Evolutionary conservation across 2,329 filamentous ascomycete species (phyloP), one percentile per base, ranked within the genome.

Genomic region (Alternaria ventricosa): DNA sequence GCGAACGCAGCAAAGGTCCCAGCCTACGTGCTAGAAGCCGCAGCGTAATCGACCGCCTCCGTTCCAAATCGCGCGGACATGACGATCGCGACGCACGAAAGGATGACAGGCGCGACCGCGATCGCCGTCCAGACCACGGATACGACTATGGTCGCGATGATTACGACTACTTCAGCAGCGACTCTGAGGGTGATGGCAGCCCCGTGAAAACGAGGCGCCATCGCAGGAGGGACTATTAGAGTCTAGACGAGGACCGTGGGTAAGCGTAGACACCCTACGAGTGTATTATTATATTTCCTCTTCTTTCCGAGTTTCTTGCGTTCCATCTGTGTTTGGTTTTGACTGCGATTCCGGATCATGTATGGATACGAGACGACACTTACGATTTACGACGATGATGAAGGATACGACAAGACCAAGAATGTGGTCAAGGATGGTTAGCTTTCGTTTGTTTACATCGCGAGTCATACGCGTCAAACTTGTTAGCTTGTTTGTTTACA

Each of bases 1-100:
- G 68, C 15, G 64, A 66, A 13, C 65, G 57, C 47, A 66, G 65
- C 55, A 65, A 53, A 67, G 63, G 27, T 15, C 33, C 25, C 23
- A 61, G 70, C 25, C 59, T 74, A 9, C 70, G 71, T 58, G 71
- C 71, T 71, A 69, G 71, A 68, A 74, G 71, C 65, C 65, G 60
- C 54, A 74, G 71, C 53, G 62, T 74, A 10, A 66, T 74, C 49
- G 67, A 71, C 51, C 71, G 69, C 25, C 68, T 74, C 55, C 71
- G 70, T 50, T 71, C 69, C 18, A 74, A 72, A 54, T 74, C 71
- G 41, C 70, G 67, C 1, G 70, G 68, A 6, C 50, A 47, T 9
- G 71, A 70, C 6, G 65, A 68, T 33, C 65, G 59, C 36, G 67
- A 68, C n/a, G 12, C 15, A 6, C 60, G 61, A 22, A 28, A 41